Percentiles rank a stretch among this genome's conserved stretches.
These are phyloP conservation scores for Fraxinus floribunda DNA, from an alignment of 305 asterid species.

Conservation along the genomic window DNA sequence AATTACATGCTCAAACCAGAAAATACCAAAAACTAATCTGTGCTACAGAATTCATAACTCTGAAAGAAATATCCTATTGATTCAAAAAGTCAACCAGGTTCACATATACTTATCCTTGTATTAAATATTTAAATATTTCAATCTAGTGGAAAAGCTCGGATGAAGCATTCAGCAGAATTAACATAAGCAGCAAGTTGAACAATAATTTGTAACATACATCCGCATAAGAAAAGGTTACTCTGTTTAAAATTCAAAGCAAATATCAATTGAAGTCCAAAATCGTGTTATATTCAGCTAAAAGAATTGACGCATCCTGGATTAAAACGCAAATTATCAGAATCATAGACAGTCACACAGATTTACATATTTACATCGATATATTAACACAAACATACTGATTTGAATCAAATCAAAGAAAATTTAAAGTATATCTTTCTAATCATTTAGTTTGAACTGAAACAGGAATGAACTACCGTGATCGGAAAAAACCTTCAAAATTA, in stretches of 20 bases:
- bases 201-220: background rate
- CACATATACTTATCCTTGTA: background rate
- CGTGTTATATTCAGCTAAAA: conserved; percentile 2
- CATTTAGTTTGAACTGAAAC: background rate
- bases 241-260: conserved; percentile 5
- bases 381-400: background rate
- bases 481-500: background rate
- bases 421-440: background rate
- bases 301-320: conserved; percentile 14
- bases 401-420: background rate
- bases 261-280: conserved; percentile 6
- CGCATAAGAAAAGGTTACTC: background rate
- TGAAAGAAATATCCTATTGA: background rate
- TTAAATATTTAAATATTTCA: background rate
- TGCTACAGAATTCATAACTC: background rate
- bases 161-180: background rate
- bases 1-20: background rate
- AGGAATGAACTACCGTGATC: background rate
- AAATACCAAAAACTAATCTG: background rate
- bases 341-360: background rate
- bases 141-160: background rate
- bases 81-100: background rate
- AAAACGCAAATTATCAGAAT: background rate
- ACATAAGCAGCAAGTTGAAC: background rate
- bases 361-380: background rate